phyloP scores from a whole-genome alignment of 306 rosid species.

The Rubus parviflorus region DNA sequence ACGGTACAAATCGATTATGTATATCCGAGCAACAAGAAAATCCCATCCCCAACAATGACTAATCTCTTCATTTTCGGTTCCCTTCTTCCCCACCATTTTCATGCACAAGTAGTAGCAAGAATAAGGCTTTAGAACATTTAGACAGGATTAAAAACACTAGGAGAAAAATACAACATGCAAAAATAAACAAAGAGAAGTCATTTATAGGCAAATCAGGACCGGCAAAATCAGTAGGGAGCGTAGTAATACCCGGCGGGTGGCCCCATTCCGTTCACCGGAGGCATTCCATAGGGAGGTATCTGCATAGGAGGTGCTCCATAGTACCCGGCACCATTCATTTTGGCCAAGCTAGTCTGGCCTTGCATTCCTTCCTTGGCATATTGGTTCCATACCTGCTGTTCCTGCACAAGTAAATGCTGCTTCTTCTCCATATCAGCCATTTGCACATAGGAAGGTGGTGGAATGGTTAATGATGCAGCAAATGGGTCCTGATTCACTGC shows the following conservation, averaged over 20 bases:
- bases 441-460: constrained; percentile 95
- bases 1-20: constrained; percentile 50
- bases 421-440: constrained; percentile 98
- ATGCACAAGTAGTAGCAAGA: constrained; percentile 52
- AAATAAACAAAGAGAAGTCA: constrained; percentile 38
- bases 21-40: constrained; percentile 52
- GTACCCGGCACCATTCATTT: constrained; percentile 55
- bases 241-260: constrained; percentile 70
- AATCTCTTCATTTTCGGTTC: constrained; percentile 34
- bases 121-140: constrained; percentile 39
- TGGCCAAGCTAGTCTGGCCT: constrained; percentile 85
- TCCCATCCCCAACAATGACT: constrained; percentile 32
- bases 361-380: constrained; percentile 92
- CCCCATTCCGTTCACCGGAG: constrained; percentile 82
- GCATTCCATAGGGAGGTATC: constrained; percentile 76
- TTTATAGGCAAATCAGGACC: constrained; percentile 33
- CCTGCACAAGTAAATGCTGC: constrained; percentile 72
- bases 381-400: constrained; percentile 87
- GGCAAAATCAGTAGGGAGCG: constrained; percentile 57
- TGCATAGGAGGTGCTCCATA: constrained; percentile 59
- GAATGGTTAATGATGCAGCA: constrained; percentile 73
- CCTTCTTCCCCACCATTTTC: constrained; percentile 38
- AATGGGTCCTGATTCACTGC: constrained; percentile 91
- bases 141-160: constrained; percentile 32
- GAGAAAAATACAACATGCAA: constrained; percentile 38